Evolutionary conservation across 352 stramenopile species (phyloP).

Genomic region (Blastocystis sp.): DNA sequence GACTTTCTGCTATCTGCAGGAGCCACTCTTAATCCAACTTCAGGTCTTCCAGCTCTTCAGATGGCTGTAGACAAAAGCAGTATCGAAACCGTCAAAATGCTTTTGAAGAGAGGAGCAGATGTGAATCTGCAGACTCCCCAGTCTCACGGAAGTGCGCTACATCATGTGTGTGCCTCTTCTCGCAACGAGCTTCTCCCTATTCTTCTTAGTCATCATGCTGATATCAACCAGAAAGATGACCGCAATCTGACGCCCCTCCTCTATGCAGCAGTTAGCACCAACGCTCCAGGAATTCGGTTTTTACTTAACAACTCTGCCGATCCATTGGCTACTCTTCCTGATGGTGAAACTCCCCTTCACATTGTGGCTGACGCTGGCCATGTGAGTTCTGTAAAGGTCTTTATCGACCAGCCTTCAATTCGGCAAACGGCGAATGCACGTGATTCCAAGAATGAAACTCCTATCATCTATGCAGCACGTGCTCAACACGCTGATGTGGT

Average conservation of each 20-base stretch:
- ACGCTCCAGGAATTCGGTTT: neutral
- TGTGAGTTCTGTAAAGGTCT: neutral
- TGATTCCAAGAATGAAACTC: neutral
- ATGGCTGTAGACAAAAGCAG: neutral
- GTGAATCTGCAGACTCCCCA: neutral
- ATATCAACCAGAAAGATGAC: neutral
- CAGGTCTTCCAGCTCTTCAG: neutral
- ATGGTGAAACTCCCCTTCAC: slow-evolving; percentile 41
- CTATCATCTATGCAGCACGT: slow-evolving; percentile 15
- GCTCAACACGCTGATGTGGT: neutral
- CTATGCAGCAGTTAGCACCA: slow-evolving; percentile 33
- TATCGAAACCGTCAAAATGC: neutral
- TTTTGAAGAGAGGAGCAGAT: neutral
- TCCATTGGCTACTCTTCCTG: neutral
- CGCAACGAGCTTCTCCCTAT: neutral
- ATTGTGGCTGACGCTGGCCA: slow-evolving; percentile 19
- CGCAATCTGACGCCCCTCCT: slow-evolving; percentile 28
- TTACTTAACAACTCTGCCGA: slow-evolving; percentile 7
- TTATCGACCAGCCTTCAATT: neutral
- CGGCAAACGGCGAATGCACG: neutral
- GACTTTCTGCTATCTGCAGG: neutral
- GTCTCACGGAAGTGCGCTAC: neutral
- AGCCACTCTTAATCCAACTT: neutral
- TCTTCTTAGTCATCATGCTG: neutral
- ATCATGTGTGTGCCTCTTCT: neutral